Conservation (phyloP, 2,329 filamentous ascomycete species). For the Fusarium miscanthi region DNA sequence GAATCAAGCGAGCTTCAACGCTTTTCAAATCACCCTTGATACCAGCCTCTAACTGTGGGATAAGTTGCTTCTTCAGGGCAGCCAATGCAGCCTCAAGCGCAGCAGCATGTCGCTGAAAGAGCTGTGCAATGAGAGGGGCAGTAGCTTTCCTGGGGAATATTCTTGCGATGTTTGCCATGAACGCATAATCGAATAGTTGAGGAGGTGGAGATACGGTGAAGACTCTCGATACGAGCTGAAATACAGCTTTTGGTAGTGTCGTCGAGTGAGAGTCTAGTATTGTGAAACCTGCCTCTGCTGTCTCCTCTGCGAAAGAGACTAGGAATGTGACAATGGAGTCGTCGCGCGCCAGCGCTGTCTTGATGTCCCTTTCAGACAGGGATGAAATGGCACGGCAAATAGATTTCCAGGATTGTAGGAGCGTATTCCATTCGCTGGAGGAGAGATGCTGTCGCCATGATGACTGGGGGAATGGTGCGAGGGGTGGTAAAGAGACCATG, state of each 20-base stretch:
- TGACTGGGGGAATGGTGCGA: constrained; percentile 81
- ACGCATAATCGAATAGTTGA: constrained; percentile 71
- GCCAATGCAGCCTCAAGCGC: constrained; percentile 66
- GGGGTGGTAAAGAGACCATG: constrained; percentile 69
- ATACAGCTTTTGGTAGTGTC: constrained; percentile 70
- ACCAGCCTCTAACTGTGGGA: constrained; percentile 71
- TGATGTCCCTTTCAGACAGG: constrained; percentile 67
- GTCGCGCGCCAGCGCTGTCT: constrained; percentile 61
- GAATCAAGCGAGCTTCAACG: constrained; percentile 65
- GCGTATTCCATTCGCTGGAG: constrained; percentile 79
- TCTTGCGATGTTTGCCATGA: constrained; percentile 75
- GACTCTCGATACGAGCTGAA: constrained; percentile 71
- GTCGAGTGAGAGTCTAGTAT: constrained; percentile 52
- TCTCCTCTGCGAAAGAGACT: constrained; percentile 72
- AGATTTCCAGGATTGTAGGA: constrained; percentile 79
- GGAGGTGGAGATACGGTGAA: constrained; percentile 56
- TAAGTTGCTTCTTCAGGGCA: constrained; percentile 70
- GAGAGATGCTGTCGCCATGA: constrained; percentile 74
- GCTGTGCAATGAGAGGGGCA: constrained; percentile 58
- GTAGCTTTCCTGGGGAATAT: constrained; percentile 73
- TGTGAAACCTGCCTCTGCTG: constrained; percentile 50
- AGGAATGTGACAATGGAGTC: constrained; percentile 72
- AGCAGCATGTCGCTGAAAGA: constrained; percentile 64
- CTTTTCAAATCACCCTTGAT: constrained; percentile 64
- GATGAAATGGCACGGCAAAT: constrained; percentile 74